Base-by-base conservation (phyloP, 2,329 filamentous ascomycete genomes). In the Neonectria coccinea region DNA sequence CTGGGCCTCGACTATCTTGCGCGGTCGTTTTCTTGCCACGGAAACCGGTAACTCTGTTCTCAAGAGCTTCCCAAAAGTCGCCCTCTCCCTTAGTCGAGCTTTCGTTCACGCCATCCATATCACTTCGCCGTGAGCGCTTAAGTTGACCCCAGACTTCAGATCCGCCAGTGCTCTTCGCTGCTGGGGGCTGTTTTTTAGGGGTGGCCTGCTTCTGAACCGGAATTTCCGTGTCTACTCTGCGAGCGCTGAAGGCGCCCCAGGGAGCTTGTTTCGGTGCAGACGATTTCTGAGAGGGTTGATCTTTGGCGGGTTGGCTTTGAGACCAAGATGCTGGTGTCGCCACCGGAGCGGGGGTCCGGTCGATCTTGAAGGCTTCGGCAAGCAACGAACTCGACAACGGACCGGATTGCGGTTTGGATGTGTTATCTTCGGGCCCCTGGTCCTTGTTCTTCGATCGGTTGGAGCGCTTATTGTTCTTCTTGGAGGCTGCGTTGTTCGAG, bases 301-400 rank as follows among this genome's bases (percentile, higher is more conserved):
- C 9, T 12, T 20, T n/a, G n/a, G 29, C 27, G 12, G 54, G 44
- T 29, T 68, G 57, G 41, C 42, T 55, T n/a, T 47, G 50, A n/a
- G 73, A 71, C 71, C 74, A 73, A 6, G 74, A 71, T 25, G 60
- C 66, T 3, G 76, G 74, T 5, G 75, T 74, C 27, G 67, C 65
- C 9, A 75, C 70, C 6, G 70, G 57, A 29, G 60, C 69, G n/a
- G 75, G 70, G 18, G 70, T 59, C 52, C 69, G 69, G 45, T 74
- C 69, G 50, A 73, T 69, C 54, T 71, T 77, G 67, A 79, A 74
- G n/a, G 77, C 76, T 39, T 78, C 72, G 4, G 77, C 76, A 39
- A 79, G 68, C 7, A 78, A 67, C 2, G 75, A 72, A 20, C 68
- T 76, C 12, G 75, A 77, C 48, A 72, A 59, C 9, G 61, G 65